Base-by-base conservation (phyloP, 2,329 filamentous ascomycete species). In the Colletotrichum chlorophyti region DNA sequence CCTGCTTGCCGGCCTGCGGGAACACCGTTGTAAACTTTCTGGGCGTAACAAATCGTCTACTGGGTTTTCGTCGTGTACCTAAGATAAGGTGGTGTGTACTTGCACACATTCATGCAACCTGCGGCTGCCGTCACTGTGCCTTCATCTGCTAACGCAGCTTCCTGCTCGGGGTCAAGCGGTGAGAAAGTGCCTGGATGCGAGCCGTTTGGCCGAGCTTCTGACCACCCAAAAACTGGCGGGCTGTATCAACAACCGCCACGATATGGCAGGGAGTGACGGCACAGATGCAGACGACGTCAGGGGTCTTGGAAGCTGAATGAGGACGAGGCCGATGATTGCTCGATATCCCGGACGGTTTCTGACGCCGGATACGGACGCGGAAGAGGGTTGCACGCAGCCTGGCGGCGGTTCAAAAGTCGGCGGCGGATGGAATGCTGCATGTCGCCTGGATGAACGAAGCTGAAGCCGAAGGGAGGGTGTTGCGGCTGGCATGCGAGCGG, bases 191-290 rank as follows among this genome's bases (percentile, higher is more conserved):
- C 49, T 50, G 60, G 55, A 45, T 55, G 50, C 35, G 27, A 62
- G 49, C 60, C 60, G 60, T 62, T 60, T 62, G 55, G 60, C 42
- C 50, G 50, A 40, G 46, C n/a, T 55, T 41, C 43, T 49, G 47
- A 52, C 58, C 46, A 53, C 34, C 54, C 48, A 26, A 40, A 26
- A 49, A 34, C 24, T 21, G n/a, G 35, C 51, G 27, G 17, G 37
- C 37, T 38, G 43, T 55, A 59, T 49, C 51, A 59, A n/a, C n/a
- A n/a, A 55, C 37, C 37, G 19, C 51, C 4, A 46, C 27, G 23
- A 37, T 50, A 10, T 43, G 11, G 42, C 42, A 49, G 29, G 46
- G 34, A 46, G 51, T 38, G 43, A 58, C 26, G 15, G 12, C 27
- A 37, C 23, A 15, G 19, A 29, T 46, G 31, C 29, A 31, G 43